Conservation (phyloP, 2,329 filamentous ascomycete genomes). For the Ophiosphaerella herpotricha region DNA sequence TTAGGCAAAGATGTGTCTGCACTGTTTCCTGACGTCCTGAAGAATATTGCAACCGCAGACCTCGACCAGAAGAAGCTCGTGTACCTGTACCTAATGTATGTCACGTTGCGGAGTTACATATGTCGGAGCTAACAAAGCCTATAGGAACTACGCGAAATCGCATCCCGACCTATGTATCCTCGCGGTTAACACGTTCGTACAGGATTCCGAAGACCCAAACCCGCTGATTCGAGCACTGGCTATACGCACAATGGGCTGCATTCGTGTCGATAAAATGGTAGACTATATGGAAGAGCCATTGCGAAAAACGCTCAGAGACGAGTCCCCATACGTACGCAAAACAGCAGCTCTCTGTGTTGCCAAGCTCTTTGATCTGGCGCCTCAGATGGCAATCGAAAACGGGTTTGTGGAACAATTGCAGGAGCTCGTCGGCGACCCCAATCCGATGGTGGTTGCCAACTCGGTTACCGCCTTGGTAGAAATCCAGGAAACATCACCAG, state of each 20-base stretch:
- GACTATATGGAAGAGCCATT: slow-evolving; percentile 99
- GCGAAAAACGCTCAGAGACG: slow-evolving; percentile 92
- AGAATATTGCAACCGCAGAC: slow-evolving; percentile 95
- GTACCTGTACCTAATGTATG: slow-evolving; percentile 93
- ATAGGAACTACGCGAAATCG: slow-evolving; percentile 98
- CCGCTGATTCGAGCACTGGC: slow-evolving; percentile 92
- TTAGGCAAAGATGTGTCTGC: slow-evolving; percentile 97
- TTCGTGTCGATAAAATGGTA: slow-evolving; percentile 98
- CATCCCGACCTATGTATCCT: slow-evolving; percentile 98
- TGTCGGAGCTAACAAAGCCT: slow-evolving; percentile 6
- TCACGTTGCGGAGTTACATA: neutral
- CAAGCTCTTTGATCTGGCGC: slow-evolving; percentile 95
- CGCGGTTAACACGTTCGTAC: slow-evolving; percentile 97
- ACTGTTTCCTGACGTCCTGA: slow-evolving; percentile 94
- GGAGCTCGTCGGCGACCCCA: slow-evolving; percentile 94
- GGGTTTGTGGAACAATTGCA: slow-evolving; percentile 93
- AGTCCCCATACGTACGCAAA: slow-evolving; percentile 97
- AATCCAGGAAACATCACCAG: slow-evolving; percentile 86
- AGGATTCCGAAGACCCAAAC: slow-evolving; percentile 98
- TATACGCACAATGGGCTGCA: slow-evolving; percentile 98
- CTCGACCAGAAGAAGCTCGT: slow-evolving; percentile 99
- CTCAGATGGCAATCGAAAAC: slow-evolving; percentile 90
- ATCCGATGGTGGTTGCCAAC: slow-evolving; percentile 99
- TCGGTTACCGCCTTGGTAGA: slow-evolving; percentile 92
- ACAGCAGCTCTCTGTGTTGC: slow-evolving; percentile 97